Conservation (phyloP, 805 yeast genomes). For the Candida anglica region DNA sequence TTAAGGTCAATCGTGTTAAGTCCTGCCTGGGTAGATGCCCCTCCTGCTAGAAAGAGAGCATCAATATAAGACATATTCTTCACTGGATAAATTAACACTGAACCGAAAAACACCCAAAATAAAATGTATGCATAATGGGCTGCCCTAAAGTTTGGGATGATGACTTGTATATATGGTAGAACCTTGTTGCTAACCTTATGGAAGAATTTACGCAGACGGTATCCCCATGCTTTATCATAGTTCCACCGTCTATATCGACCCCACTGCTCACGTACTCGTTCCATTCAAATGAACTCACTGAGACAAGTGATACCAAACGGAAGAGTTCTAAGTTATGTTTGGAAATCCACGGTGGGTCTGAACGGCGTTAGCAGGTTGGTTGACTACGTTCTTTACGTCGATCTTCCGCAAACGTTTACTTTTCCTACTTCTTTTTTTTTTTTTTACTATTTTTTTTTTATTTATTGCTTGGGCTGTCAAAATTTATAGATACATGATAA, state of each 20-base stretch:
- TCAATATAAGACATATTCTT: slow-evolving; percentile 68
- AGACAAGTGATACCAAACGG: no score
- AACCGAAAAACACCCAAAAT: slow-evolving; percentile 55
- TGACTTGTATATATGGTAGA: slow-evolving; percentile 37
- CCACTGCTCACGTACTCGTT: background rate
- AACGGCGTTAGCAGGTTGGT: no score
- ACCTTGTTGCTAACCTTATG: slow-evolving; percentile 29
- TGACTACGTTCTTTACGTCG: no score
- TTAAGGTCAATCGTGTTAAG: slow-evolving; percentile 75
- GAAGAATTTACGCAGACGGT: slow-evolving; percentile 26
- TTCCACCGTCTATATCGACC: slow-evolving; percentile 3
- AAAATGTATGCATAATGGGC: slow-evolving; percentile 76
- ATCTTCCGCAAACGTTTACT: no score
- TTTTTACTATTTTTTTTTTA: no score
- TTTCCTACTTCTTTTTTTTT: no score
- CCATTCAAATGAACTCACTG: slow-evolving; percentile 2
- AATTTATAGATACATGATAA: no score
- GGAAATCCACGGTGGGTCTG: background rate
- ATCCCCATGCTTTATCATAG: slow-evolving; percentile 1
- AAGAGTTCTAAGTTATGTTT: background rate
- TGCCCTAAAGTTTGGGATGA: slow-evolving; percentile 53
- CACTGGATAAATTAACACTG: slow-evolving; percentile 76
- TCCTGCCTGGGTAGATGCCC: slow-evolving; percentile 90
- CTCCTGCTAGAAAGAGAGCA: slow-evolving; percentile 69
- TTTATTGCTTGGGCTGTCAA: no score